Percentiles rank a stretch among this genome's conserved stretches.
Conservation (phyloP, 768 basidiomycete species). For the Agrocybe praecox region DNA sequence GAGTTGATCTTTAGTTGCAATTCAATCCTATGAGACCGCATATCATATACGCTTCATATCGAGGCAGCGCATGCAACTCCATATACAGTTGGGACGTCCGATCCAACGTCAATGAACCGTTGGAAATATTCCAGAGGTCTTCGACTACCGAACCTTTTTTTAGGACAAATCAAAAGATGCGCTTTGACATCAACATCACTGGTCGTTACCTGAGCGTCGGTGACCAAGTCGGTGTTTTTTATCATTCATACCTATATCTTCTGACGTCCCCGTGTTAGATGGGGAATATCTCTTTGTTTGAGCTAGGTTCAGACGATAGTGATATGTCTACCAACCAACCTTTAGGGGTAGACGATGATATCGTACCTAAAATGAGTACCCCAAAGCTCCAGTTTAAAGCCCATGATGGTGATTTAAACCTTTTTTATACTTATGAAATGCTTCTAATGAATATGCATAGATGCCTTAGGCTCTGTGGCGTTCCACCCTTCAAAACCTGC, state of each 20-base stretch:
- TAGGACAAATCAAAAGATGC: conserved; percentile 72
- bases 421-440: neutral
- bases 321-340: neutral
- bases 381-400: conserved; percentile 48
- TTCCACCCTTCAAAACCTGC: conserved; percentile 69
- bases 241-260: neutral
- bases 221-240: conserved; percentile 56
- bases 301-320: conserved; percentile 32
- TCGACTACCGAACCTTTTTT: neutral
- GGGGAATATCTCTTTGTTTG: conserved; percentile 64
- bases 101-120: conserved; percentile 45
- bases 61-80: conserved; percentile 50
- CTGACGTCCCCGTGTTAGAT: conserved; percentile 34
- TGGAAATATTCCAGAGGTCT: conserved; percentile 34
- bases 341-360: neutral
- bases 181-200: conserved; percentile 75
- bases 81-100: conserved; percentile 86
- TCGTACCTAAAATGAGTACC: neutral
- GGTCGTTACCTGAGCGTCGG: conserved; percentile 70
- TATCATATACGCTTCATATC: conserved; percentile 78
- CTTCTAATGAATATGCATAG: conserved; percentile 37
- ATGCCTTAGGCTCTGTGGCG: conserved; percentile 70
- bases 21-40: conserved; percentile 79
- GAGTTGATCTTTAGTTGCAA: conserved; percentile 25
- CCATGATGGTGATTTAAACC: conserved; percentile 50